A percentile compares a stretch with the other conserved stretches of the same genome.
Evolutionary conservation across 2,329 filamentous ascomycete genomes (phyloP).

Genomic region (Amauroascus niger): DNA sequence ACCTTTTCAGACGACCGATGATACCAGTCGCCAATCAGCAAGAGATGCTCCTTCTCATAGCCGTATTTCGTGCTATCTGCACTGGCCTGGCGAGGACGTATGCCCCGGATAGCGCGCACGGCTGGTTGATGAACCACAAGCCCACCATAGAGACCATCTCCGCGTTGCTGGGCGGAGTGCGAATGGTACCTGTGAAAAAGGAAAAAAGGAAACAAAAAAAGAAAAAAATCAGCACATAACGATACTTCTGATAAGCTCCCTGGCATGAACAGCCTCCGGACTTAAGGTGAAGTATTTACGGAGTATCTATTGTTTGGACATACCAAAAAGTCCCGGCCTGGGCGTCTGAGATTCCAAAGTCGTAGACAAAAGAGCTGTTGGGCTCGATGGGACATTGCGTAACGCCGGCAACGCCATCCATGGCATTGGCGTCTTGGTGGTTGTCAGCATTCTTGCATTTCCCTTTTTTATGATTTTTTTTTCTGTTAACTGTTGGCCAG

Average conservation of each 20-base stretch:
- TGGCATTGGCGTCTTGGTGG: slow-evolving; percentile 20
- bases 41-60: slow-evolving; percentile 35
- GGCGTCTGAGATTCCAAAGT: slow-evolving; percentile 31
- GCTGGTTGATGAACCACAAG: slow-evolving; percentile 39
- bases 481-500: too few relatives aligned
- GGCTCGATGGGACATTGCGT: slow-evolving; percentile 59
- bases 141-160: slow-evolving; percentile 42
- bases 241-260: too few relatives aligned
- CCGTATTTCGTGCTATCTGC: slow-evolving; percentile 15
- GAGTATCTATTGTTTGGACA: too few relatives aligned
- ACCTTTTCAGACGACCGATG: slow-evolving; percentile 36
- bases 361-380: slow-evolving; percentile 42
- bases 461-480: too few relatives aligned
- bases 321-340: slow-evolving; percentile 43
- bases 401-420: slow-evolving; percentile 45
- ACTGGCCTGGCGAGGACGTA: slow-evolving; percentile 18
- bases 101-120: slow-evolving; percentile 14
- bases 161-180: slow-evolving; percentile 36
- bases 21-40: slow-evolving; percentile 46
- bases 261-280: too few relatives aligned
- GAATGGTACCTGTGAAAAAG: slow-evolving; percentile 30
- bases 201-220: background rate
- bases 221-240: background rate
- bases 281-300: too few relatives aligned
- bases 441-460: slow-evolving; percentile 5